phyloP scores from a whole-genome alignment of 805 yeast genomes.

The Yueomyces sinensis region DNA sequence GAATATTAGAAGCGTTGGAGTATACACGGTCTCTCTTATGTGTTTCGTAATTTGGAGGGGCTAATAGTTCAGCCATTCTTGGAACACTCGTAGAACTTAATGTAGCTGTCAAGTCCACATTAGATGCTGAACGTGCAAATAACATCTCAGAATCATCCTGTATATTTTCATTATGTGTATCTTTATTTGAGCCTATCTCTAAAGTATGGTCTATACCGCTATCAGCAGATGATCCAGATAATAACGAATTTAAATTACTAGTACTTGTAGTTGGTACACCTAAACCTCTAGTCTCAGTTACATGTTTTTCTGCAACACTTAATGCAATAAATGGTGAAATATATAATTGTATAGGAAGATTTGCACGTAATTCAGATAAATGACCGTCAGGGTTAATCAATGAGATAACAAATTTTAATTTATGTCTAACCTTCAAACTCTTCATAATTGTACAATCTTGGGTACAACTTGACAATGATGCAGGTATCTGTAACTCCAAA shows the following conservation, averaged over 20 bases:
- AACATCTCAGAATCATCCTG: slow-evolving; percentile 40
- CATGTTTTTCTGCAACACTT: slow-evolving; percentile 11
- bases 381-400: slow-evolving; percentile 85
- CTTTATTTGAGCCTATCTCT: background rate
- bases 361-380: slow-evolving; percentile 80
- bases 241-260: background rate
- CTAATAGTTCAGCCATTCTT: slow-evolving; percentile 31
- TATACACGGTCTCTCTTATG: slow-evolving; percentile 74
- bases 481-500: slow-evolving; percentile 50
- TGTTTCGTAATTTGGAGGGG: slow-evolving; percentile 77
- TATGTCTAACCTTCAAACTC: slow-evolving; percentile 76
- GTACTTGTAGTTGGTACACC: slow-evolving; percentile 3
- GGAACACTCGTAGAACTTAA: background rate
- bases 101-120: slow-evolving; percentile 4
- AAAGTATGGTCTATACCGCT: background rate
- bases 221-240: background rate
- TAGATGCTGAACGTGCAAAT: slow-evolving; percentile 26
- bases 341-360: slow-evolving; percentile 67
- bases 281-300: slow-evolving; percentile 1
- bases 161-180: slow-evolving; percentile 47
- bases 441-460: slow-evolving; percentile 73
- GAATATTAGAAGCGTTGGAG: slow-evolving; percentile 12
- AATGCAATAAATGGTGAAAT: slow-evolving; percentile 76
- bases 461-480: slow-evolving; percentile 59
- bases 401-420: slow-evolving; percentile 67